Conservation (phyloP, 768 basidiomycete species). For the Leccinum olivaceopallidum region DNA sequence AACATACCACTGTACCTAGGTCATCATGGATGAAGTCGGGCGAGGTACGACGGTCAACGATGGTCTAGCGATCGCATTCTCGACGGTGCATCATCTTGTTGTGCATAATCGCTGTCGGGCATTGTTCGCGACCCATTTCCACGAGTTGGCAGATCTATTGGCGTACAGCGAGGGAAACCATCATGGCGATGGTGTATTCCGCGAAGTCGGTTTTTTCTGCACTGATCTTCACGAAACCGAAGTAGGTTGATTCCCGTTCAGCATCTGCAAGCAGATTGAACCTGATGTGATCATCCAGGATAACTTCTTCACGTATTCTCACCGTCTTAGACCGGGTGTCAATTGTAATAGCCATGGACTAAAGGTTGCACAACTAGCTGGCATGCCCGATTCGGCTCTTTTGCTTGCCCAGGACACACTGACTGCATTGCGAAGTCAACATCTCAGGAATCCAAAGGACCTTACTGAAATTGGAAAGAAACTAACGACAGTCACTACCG, state of each 20-base stretch:
- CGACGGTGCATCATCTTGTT: conserved; percentile 80
- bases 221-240: conserved; percentile 81
- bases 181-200: conserved; percentile 48
- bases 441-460: conserved; percentile 27
- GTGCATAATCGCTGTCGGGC: conserved; percentile 72
- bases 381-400: conserved; percentile 69
- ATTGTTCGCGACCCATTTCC: conserved; percentile 99
- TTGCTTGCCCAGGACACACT: conserved; percentile 60
- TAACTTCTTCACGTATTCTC: conserved; percentile 80
- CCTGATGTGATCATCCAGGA: conserved; percentile 45
- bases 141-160: conserved; percentile 87
- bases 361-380: conserved; percentile 86
- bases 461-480: conserved; percentile 35
- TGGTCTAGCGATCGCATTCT: conserved; percentile 92
- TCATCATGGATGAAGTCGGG: conserved; percentile 99
- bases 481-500: conserved; percentile 19
- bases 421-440: conserved; percentile 34
- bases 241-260: conserved; percentile 43
- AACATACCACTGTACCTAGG: conserved; percentile 42
- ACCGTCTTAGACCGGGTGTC: conserved; percentile 77
- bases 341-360: conserved; percentile 91
- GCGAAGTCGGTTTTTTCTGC: conserved; percentile 80
- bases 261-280: neutral
- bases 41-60: conserved; percentile 92
- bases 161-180: conserved; percentile 49